Percentiles rank a stretch among this genome's conserved stretches.
These are phyloP conservation scores for Porodaedalea pini DNA, from an alignment of 1,284 basidiomycete genomes.

Conservation along the genomic window DNA sequence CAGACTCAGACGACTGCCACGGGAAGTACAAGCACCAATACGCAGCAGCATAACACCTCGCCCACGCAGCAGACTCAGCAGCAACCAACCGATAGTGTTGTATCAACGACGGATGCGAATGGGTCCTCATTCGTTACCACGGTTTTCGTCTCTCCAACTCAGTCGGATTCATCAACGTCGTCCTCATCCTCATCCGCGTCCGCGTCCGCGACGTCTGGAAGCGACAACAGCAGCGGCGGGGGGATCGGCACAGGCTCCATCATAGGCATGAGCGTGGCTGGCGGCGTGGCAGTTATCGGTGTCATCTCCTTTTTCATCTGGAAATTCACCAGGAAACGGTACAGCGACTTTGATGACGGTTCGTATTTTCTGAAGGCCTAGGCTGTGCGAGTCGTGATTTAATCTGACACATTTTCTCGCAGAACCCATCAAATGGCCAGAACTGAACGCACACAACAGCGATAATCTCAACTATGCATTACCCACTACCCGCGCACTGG, in stretches of 20 bases:
- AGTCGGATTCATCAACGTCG: constrained; percentile 15
- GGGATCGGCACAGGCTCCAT: constrained; percentile 65
- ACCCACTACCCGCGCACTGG: constrained; percentile 46
- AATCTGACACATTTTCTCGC: constrained; percentile 11
- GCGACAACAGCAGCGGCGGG: constrained; percentile 22
- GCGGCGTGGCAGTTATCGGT: constrained; percentile 65
- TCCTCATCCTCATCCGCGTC: constrained; percentile 18
- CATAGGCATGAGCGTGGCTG: constrained; percentile 73
- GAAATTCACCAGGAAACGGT: constrained; percentile 78
- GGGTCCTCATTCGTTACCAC: constrained; percentile 19
- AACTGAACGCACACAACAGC: constrained; percentile 61
- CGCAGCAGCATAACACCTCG: not conserved
- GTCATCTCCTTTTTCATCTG: constrained; percentile 72
- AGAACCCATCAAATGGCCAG: constrained; percentile 85
- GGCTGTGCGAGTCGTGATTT: not conserved
- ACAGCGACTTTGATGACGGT: constrained; percentile 73
- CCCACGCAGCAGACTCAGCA: not conserved
- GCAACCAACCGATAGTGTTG: constrained; percentile 19
- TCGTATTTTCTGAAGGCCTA: constrained; percentile 33
- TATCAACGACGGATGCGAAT: constrained; percentile 24
- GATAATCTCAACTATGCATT: constrained; percentile 48
- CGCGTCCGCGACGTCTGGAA: constrained; percentile 7
- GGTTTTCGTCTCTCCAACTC: constrained; percentile 22
- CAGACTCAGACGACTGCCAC: constrained; percentile 11
- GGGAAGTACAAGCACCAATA: not conserved